These are phyloP conservation scores for Pinus albicaulis DNA, from an alignment of 75 land plant species.

Conservation along the genomic window DNA sequence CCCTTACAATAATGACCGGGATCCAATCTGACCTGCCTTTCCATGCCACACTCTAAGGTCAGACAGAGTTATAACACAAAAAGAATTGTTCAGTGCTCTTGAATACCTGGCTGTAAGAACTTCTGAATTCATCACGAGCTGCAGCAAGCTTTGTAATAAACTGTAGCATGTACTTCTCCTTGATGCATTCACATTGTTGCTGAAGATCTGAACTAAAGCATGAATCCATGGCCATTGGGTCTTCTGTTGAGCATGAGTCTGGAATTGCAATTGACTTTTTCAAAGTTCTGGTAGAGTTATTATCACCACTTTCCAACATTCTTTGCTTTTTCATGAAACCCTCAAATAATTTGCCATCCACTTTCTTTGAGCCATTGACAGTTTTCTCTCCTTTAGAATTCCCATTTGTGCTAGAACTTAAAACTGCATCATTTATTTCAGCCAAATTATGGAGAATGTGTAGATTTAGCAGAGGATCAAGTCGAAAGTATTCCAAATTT, in stretches of 20 bases:
- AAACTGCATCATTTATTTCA: conserved; percentile 34
- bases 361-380: background rate
- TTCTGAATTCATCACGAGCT: conserved; percentile 73
- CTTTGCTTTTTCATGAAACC: background rate
- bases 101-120: conserved; percentile 62
- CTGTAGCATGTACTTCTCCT: conserved; percentile 62
- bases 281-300: background rate
- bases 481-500: conserved; percentile 65
- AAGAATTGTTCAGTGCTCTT: background rate
- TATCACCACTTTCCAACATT: background rate
- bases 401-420: background rate
- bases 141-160: conserved; percentile 62
- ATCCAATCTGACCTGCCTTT: no score
- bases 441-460: conserved; percentile 92
- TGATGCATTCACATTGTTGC: conserved; percentile 58
- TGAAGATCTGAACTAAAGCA: conserved; percentile 1
- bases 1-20: no score
- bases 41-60: background rate
- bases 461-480: conserved; percentile 89
- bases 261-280: background rate
- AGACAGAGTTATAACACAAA: background rate
- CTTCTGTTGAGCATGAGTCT: background rate
- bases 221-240: background rate
- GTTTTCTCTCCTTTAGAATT: background rate
- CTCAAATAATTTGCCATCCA: background rate